Evolutionary conservation across 306 rosid genomes (phyloP).

Genomic region (Fragaria iinumae): DNA sequence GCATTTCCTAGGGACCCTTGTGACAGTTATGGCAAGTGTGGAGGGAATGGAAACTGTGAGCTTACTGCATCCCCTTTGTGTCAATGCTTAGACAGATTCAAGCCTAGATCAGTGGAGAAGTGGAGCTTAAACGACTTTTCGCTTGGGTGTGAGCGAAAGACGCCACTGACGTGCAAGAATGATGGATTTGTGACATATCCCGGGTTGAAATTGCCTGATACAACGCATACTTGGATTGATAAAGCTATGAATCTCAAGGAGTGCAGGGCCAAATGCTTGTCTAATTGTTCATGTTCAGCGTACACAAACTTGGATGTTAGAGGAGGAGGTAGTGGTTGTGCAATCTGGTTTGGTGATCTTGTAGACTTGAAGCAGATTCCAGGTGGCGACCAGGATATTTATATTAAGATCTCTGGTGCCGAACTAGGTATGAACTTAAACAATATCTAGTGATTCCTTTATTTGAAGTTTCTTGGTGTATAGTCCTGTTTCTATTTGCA

Average conservation of each 20-base stretch:
- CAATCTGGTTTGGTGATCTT: conserved; percentile 63
- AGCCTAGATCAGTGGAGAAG: conserved; percentile 24
- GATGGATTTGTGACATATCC: conserved; percentile 33
- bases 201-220: conserved; percentile 50
- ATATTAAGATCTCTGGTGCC: conserved; percentile 48
- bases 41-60: conserved; percentile 34
- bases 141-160: conserved; percentile 38
- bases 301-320: conserved; percentile 56
- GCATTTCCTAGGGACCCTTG: conserved; percentile 36
- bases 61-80: conserved; percentile 28
- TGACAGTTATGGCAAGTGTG: conserved; percentile 39
- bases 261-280: conserved; percentile 53
- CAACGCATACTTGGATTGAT: conserved; percentile 43
- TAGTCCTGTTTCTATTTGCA: not conserved
- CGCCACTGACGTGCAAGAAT: conserved; percentile 26
- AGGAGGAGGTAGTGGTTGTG: conserved; percentile 61
- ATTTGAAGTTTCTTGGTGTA: not conserved
- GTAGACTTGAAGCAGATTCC: conserved; percentile 37
- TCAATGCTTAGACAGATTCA: conserved; percentile 45
- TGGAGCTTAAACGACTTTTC: conserved; percentile 31
- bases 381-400: conserved; percentile 40
- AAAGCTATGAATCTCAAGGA: conserved; percentile 33
- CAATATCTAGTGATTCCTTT: not conserved
- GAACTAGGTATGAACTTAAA: conserved; percentile 45
- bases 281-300: conserved; percentile 62